These are phyloP conservation scores for Exidia glandulosa DNA, from an alignment of 768 basidiomycete species.

Conservation along the genomic window DNA sequence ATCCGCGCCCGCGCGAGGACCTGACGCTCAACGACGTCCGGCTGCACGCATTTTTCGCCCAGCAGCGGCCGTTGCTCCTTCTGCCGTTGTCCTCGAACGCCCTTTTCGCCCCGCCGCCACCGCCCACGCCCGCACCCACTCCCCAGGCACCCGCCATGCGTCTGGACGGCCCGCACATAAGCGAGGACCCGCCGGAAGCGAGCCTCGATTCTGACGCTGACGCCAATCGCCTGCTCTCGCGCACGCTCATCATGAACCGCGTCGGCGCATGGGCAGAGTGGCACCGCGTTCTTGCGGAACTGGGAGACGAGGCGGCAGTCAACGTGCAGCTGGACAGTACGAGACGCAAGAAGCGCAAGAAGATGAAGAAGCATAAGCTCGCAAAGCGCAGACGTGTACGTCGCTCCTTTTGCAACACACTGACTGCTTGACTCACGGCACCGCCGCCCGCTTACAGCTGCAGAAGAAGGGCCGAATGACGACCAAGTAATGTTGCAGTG, in stretches of 20 bases:
- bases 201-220: not conserved
- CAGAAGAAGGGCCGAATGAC: not conserved
- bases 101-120: constrained; percentile 4
- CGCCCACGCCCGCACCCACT: not conserved
- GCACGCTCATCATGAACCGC: not conserved
- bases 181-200: not conserved
- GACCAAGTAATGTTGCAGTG: not conserved
- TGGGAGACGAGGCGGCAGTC: not conserved
- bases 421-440: not conserved
- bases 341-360: not conserved
- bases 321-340: not conserved
- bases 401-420: not conserved
- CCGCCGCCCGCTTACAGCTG: not conserved
- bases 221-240: not conserved
- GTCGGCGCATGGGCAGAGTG: not conserved
- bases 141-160: not conserved
- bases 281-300: not conserved
- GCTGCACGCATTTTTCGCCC: constrained; percentile 11
- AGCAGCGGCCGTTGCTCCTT: constrained; percentile 8
- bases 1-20: constrained; percentile 1
- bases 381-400: not conserved
- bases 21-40: constrained; percentile 6
- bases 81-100: constrained; percentile 3
- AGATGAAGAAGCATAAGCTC: constrained; percentile 1
- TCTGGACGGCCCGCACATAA: not conserved